Conservation (phyloP, 805 yeast species). For the Saccharomyces mikatae region DNA sequence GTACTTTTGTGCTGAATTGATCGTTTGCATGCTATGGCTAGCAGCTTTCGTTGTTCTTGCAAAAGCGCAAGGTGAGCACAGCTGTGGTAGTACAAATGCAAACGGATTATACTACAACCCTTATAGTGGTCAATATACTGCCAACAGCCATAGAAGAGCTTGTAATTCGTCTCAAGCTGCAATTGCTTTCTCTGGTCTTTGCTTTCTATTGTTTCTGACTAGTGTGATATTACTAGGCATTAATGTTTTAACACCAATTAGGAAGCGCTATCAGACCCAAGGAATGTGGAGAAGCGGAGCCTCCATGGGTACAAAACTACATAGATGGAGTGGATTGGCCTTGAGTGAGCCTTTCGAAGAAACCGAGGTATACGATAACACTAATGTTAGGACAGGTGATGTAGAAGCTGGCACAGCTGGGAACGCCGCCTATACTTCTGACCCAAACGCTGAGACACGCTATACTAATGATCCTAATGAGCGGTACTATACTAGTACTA, state of each 20-base stretch:
- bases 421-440: neutral
- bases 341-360: slow-evolving; percentile 9
- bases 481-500: neutral
- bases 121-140: slow-evolving; percentile 12
- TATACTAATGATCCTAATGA: neutral
- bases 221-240: slow-evolving; percentile 19
- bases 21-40: slow-evolving; percentile 29
- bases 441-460: neutral
- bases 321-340: slow-evolving; percentile 19
- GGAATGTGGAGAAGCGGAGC: slow-evolving; percentile 20
- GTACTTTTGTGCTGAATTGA: slow-evolving; percentile 21
- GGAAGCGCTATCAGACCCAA: slow-evolving; percentile 11
- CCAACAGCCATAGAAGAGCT: slow-evolving; percentile 10
- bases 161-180: slow-evolving; percentile 28
- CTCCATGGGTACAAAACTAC: slow-evolving; percentile 14
- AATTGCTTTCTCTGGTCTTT: slow-evolving; percentile 29
- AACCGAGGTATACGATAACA: neutral
- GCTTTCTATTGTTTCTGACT: slow-evolving; percentile 24
- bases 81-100: slow-evolving; percentile 18
- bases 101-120: slow-evolving; percentile 15
- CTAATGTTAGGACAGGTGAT: neutral
- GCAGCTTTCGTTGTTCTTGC: slow-evolving; percentile 31
- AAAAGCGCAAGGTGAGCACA: slow-evolving; percentile 22
- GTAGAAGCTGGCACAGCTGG: slow-evolving; percentile 5
- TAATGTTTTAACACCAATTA: slow-evolving; percentile 27